Evolutionary conservation across 805 yeast genomes (phyloP).

Genomic region (Metschnikowia cubensis): DNA sequence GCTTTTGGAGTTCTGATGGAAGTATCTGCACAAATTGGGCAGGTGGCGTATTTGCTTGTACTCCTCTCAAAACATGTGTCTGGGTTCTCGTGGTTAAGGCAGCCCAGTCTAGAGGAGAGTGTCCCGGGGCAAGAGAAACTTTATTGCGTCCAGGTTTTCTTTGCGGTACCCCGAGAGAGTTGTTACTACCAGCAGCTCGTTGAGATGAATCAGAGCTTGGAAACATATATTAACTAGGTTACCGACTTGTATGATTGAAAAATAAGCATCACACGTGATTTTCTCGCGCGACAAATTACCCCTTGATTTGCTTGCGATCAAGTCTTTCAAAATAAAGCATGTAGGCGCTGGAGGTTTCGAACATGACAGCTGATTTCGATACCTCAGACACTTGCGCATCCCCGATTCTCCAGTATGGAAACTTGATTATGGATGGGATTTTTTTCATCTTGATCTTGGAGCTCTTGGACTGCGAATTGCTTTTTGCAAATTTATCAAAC

Average conservation of each 20-base stretch:
- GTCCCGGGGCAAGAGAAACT: slow-evolving; percentile 70
- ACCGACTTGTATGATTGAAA: background rate
- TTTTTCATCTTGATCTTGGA: slow-evolving; percentile 43
- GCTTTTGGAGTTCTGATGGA: slow-evolving; percentile 55
- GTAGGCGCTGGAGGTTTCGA: slow-evolving; percentile 74
- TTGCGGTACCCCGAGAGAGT: slow-evolving; percentile 14
- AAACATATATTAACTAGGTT: slow-evolving; percentile 9
- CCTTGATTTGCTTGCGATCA: slow-evolving; percentile 21
- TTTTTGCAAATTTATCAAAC: slow-evolving; percentile 12
- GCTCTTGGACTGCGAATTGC: slow-evolving; percentile 8
- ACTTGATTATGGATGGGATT: slow-evolving; percentile 49
- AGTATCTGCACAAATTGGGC: slow-evolving; percentile 46
- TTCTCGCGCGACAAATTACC: slow-evolving; percentile 7
- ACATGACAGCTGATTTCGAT: slow-evolving; percentile 51
- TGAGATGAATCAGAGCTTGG: slow-evolving; percentile 34
- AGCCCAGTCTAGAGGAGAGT: slow-evolving; percentile 88
- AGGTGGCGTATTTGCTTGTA: slow-evolving; percentile 51
- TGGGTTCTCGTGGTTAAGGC: slow-evolving; percentile 41
- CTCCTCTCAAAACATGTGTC: slow-evolving; percentile 51
- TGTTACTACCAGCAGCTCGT: slow-evolving; percentile 20
- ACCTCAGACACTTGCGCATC: slow-evolving; percentile 70
- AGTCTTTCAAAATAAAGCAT: slow-evolving; percentile 75
- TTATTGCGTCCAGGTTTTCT: slow-evolving; percentile 33
- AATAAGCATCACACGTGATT: slow-evolving; percentile 5
- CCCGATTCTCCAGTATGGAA: slow-evolving; percentile 82